These are phyloP conservation scores for Calonectria pteridis DNA, from an alignment of 2,329 filamentous ascomycete species.

Conservation along the genomic window DNA sequence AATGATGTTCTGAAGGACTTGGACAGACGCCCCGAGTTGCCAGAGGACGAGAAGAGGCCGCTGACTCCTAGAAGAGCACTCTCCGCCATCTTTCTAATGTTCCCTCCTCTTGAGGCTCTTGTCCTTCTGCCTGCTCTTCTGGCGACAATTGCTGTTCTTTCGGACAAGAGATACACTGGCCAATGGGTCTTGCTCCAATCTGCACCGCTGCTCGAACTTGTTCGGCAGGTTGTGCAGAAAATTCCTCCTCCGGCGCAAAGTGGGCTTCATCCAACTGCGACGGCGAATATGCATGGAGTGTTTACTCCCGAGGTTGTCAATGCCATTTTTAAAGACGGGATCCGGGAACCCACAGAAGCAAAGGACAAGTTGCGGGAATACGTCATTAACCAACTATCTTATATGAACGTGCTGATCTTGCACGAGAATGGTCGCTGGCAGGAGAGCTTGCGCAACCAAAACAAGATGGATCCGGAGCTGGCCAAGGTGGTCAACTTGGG, in stretches of 20 bases:
- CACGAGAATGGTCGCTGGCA: constrained; percentile 41
- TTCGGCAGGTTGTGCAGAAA: constrained; percentile 37
- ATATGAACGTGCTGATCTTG: constrained; percentile 40
- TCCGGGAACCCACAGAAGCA: constrained; percentile 36
- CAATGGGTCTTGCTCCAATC: constrained; percentile 28
- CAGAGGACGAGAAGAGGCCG: constrained; percentile 1
- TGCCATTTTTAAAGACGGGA: constrained; percentile 30
- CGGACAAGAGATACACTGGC: constrained; percentile 41
- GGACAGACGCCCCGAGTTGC: constrained; percentile 8
- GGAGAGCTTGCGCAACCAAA: constrained; percentile 1
- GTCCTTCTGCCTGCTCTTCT: constrained; percentile 49
- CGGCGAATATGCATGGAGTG: constrained; percentile 11
- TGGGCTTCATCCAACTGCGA: not conserved
- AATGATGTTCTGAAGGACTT: constrained; percentile 44
- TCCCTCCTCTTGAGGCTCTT: constrained; percentile 37
- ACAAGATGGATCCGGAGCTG: constrained; percentile 14
- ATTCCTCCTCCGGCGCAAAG: not conserved
- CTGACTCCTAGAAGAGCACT: constrained; percentile 41
- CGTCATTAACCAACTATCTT: constrained; percentile 46
- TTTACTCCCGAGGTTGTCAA: constrained; percentile 37
- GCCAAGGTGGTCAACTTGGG: constrained; percentile 22
- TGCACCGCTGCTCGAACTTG: constrained; percentile 48
- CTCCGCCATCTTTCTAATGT: constrained; percentile 49
- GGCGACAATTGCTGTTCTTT: constrained; percentile 48
- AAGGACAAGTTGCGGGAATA: constrained; percentile 30